Conservation (phyloP, 805 yeast species). For the Pichia phayaonensis region DNA sequence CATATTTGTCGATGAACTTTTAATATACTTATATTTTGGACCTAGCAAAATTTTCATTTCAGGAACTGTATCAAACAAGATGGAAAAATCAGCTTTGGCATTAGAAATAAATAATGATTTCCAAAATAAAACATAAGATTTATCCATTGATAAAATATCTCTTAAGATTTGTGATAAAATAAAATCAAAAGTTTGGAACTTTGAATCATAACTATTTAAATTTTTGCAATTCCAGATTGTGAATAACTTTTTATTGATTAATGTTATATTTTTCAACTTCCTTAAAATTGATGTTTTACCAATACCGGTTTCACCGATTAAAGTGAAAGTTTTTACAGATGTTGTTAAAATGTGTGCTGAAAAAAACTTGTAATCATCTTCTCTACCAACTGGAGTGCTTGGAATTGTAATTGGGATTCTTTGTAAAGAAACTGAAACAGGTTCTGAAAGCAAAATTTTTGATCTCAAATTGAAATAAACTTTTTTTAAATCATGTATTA, state of each 20-base stretch:
- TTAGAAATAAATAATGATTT: slow-evolving; percentile 32
- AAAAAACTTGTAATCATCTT: slow-evolving; percentile 18
- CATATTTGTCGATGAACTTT: slow-evolving; percentile 15
- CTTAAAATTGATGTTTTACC: slow-evolving; percentile 39
- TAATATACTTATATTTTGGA: slow-evolving; percentile 27
- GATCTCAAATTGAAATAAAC: slow-evolving; percentile 21
- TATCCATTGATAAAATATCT: slow-evolving; percentile 35
- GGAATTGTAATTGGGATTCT: slow-evolving; percentile 14
- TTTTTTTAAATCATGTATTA: slow-evolving; percentile 31
- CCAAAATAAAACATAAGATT: slow-evolving; percentile 32
- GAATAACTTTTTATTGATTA: slow-evolving; percentile 26
- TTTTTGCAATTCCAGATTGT: slow-evolving; percentile 25
- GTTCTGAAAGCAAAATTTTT: neutral
- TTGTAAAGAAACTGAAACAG: neutral
- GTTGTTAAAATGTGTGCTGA: slow-evolving; percentile 16
- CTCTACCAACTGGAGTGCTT: slow-evolving; percentile 25
- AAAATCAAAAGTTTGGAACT: slow-evolving; percentile 11
- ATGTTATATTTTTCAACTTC: slow-evolving; percentile 31
- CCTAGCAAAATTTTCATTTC: slow-evolving; percentile 39
- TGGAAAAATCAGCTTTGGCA: slow-evolving; percentile 35
- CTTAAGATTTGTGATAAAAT: slow-evolving; percentile 28
- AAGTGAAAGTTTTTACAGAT: slow-evolving; percentile 23
- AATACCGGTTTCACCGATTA: slow-evolving; percentile 37
- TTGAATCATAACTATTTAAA: slow-evolving; percentile 21
- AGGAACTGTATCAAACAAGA: slow-evolving; percentile 36